A percentile compares a stretch with the other conserved stretches of the same genome.
phyloP scores from a whole-genome alignment of 179 eudicot genomes.

The Carnegiea gigantea region DNA sequence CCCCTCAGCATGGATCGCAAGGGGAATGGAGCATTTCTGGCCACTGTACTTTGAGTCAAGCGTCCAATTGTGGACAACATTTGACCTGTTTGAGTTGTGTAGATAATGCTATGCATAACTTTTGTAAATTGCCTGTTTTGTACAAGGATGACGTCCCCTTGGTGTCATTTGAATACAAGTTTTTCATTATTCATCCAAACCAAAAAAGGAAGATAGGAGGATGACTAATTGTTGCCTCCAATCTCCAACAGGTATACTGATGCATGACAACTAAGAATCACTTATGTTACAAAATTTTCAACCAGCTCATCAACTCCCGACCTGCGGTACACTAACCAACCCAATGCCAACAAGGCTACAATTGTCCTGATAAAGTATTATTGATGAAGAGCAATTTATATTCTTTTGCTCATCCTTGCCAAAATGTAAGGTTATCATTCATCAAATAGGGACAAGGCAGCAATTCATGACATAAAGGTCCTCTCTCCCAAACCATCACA shows the following conservation, averaged over 20 bases:
- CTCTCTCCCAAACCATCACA: background rate
- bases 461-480: background rate
- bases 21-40: too few relatives aligned
- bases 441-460: background rate
- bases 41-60: too few relatives aligned
- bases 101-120: too few relatives aligned
- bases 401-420: background rate
- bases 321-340: background rate
- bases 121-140: too few relatives aligned
- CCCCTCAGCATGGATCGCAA: too few relatives aligned
- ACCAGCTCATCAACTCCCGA: background rate
- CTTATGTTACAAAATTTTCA: background rate
- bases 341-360: background rate
- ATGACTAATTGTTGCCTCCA: background rate
- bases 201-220: too few relatives aligned
- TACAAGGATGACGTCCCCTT: too few relatives aligned
- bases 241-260: background rate
- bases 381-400: background rate
- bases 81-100: too few relatives aligned
- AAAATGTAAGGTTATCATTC: background rate
- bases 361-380: background rate
- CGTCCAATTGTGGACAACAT: too few relatives aligned
- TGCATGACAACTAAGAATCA: background rate
- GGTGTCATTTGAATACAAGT: too few relatives aligned
- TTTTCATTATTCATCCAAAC: too few relatives aligned